Conservation (phyloP, 805 yeast genomes). For the Nakazawaea wickerhamii region DNA sequence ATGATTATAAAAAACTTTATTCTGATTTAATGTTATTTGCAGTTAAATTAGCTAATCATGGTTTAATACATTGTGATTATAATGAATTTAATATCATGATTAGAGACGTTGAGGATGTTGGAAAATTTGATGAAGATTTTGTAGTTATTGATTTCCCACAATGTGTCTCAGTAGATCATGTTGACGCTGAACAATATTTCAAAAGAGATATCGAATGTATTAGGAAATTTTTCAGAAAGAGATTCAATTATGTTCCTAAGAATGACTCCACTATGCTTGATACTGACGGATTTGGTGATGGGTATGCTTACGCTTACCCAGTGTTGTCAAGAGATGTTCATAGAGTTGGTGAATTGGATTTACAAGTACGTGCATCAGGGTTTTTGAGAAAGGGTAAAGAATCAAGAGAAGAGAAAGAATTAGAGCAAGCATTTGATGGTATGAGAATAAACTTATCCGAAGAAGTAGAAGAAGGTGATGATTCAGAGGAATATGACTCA, state of each 20-base stretch:
- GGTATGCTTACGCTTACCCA: constrained; percentile 73
- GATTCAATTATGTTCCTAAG: constrained; percentile 67
- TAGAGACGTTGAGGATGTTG: constrained; percentile 50
- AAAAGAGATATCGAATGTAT: constrained; percentile 92
- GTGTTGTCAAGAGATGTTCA: constrained; percentile 69
- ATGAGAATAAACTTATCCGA: constrained; percentile 44
- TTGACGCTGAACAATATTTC: constrained; percentile 82
- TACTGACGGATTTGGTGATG: constrained; percentile 77
- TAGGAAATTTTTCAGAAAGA: constrained; percentile 72
- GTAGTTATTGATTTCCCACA: constrained; percentile 98
- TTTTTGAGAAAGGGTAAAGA: constrained; percentile 40
- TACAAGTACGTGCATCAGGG: constrained; percentile 91
- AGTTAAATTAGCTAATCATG: constrained; percentile 77
- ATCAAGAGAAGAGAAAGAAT: constrained; percentile 48
- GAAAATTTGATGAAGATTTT: constrained; percentile 55
- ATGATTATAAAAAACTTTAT: constrained; percentile 65
- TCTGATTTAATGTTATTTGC: constrained; percentile 83
- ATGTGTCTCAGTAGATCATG: constrained; percentile 89
- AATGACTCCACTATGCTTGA: constrained; percentile 69
- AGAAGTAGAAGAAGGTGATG: constrained; percentile 23
- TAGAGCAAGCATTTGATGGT: constrained; percentile 69
- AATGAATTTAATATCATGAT: constrained; percentile 95
- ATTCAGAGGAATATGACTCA: constrained; percentile 23
- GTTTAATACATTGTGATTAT: constrained; percentile 95
- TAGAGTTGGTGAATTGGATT: constrained; percentile 67